Conservation (phyloP, 352 stramenopile genomes). For the Peronospora farinosa region DNA sequence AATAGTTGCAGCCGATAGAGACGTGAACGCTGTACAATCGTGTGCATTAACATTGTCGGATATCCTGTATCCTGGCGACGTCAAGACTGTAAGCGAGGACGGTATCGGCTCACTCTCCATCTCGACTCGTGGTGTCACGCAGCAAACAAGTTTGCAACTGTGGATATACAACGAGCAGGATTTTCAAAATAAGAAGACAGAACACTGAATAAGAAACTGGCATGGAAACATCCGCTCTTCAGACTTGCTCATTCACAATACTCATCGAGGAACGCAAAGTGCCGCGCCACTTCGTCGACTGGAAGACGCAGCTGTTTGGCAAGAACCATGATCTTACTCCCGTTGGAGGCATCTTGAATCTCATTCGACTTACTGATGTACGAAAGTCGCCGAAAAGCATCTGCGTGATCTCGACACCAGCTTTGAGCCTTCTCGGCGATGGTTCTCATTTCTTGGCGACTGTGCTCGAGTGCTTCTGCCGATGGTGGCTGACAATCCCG, state of each 20-base stretch:
- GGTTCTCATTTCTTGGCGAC: conserved; percentile 35
- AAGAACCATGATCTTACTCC: conserved; percentile 35
- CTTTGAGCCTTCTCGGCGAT: conserved; percentile 45
- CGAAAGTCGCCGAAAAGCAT: conserved; percentile 30
- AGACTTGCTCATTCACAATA: conserved; percentile 22
- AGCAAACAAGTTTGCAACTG: neutral
- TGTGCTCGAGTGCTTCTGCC: conserved; percentile 19
- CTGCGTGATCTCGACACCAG: conserved; percentile 51
- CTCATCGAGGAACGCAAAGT: conserved; percentile 51
- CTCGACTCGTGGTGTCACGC: neutral
- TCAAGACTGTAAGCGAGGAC: conserved; percentile 9
- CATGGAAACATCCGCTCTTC: neutral
- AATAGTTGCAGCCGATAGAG: neutral
- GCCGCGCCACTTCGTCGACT: conserved; percentile 37
- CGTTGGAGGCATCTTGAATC: conserved; percentile 15
- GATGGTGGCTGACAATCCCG: conserved; percentile 19
- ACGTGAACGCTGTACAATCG: neutral
- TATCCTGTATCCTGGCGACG: neutral
- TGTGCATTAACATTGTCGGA: neutral
- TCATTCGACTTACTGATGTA: conserved; percentile 1
- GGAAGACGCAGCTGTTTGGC: conserved; percentile 48
- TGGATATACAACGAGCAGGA: neutral
- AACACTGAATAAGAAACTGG: neutral
- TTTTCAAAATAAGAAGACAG: conserved; percentile 1
- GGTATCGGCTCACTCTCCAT: conserved; percentile 11